phyloP scores from a whole-genome alignment of 2,329 filamentous ascomycete species.

The Arthrobotrys iridis region DNA sequence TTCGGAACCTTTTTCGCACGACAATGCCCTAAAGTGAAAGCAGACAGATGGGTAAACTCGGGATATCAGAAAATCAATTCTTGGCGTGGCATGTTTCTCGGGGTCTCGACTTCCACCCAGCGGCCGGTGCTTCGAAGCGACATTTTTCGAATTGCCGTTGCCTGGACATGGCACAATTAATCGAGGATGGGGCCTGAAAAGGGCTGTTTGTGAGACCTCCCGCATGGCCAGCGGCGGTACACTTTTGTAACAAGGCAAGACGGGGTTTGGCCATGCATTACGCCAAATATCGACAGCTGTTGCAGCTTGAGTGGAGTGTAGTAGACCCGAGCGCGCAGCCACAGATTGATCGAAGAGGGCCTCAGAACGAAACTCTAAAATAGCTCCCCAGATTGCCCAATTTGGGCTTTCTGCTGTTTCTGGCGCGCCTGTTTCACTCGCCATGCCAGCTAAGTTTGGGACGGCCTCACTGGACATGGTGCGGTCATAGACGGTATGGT shows the following conservation, averaged over 20 bases:
- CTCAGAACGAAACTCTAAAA: conserved; percentile 31
- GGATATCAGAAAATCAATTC: conserved; percentile 8
- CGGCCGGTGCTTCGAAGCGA: background rate
- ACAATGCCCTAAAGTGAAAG: conserved; percentile 40
- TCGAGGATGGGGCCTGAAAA: conserved; percentile 18
- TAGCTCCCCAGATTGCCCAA: conserved; percentile 1
- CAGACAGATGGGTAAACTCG: conserved; percentile 14
- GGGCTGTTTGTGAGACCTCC: conserved; percentile 29
- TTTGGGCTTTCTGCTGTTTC: conserved; percentile 35
- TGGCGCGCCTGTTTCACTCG: conserved; percentile 52
- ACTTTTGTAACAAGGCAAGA: conserved; percentile 4
- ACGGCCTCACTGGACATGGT: background rate
- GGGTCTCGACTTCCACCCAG: conserved; percentile 1
- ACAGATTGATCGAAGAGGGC: conserved; percentile 22
- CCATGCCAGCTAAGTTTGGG: conserved; percentile 19
- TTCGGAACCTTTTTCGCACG: conserved; percentile 49
- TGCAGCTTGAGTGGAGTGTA: conserved; percentile 3
- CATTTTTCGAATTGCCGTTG: background rate
- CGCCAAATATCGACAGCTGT: conserved; percentile 13
- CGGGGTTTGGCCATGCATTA: conserved; percentile 18
- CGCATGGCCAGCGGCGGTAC: conserved; percentile 17
- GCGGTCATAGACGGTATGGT: conserved; percentile 20
- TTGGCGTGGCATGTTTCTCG: conserved; percentile 31
- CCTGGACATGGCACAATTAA: background rate
- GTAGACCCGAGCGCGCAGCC: conserved; percentile 24